Conservation (phyloP, 2,329 filamentous ascomycete genomes). For the Lasiodiplodia hormozganensis region DNA sequence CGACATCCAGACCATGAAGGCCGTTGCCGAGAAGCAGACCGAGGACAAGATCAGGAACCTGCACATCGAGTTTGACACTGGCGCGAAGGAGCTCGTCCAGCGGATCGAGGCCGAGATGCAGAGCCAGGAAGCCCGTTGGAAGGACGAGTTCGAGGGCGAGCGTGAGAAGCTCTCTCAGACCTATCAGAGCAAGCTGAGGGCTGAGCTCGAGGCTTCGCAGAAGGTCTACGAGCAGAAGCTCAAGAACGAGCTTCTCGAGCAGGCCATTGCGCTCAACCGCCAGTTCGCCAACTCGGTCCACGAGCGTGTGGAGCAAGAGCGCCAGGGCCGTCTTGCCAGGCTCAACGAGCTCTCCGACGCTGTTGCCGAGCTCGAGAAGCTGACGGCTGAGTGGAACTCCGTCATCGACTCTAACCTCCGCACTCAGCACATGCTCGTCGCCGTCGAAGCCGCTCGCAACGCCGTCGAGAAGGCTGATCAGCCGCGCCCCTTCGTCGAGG, state of each 20-base stretch:
- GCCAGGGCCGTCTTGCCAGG: slow-evolving; percentile 83
- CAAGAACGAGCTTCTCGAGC: slow-evolving; percentile 85
- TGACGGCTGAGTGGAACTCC: slow-evolving; percentile 87
- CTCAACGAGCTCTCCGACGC: slow-evolving; percentile 79
- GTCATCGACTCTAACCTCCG: slow-evolving; percentile 90
- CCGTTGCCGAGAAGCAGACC: slow-evolving; percentile 71
- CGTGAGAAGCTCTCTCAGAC: slow-evolving; percentile 77
- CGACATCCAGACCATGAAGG: slow-evolving; percentile 78
- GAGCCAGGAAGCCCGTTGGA: slow-evolving; percentile 81
- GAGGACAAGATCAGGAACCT: slow-evolving; percentile 75
- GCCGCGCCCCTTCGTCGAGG: slow-evolving; percentile 85
- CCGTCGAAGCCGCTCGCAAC: slow-evolving; percentile 88
- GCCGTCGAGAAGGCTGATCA: slow-evolving; percentile 77
- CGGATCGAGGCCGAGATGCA: slow-evolving; percentile 86
- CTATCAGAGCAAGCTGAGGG: slow-evolving; percentile 81
- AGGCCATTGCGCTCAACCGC: slow-evolving; percentile 87
- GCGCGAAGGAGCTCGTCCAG: slow-evolving; percentile 84
- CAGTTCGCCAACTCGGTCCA: slow-evolving; percentile 81
- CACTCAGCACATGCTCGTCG: slow-evolving; percentile 95
- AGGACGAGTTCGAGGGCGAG: slow-evolving; percentile 86
- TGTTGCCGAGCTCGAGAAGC: slow-evolving; percentile 82
- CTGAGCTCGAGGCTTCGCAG: slow-evolving; percentile 79
- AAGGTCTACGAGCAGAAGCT: slow-evolving; percentile 83
- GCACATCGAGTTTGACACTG: slow-evolving; percentile 82
- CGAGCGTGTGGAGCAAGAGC: slow-evolving; percentile 85